Percentiles rank a stretch among this genome's conserved stretches.
Evolutionary conservation across 768 basidiomycete species (phyloP).

Genomic region (Naematelia aurantialba): DNA sequence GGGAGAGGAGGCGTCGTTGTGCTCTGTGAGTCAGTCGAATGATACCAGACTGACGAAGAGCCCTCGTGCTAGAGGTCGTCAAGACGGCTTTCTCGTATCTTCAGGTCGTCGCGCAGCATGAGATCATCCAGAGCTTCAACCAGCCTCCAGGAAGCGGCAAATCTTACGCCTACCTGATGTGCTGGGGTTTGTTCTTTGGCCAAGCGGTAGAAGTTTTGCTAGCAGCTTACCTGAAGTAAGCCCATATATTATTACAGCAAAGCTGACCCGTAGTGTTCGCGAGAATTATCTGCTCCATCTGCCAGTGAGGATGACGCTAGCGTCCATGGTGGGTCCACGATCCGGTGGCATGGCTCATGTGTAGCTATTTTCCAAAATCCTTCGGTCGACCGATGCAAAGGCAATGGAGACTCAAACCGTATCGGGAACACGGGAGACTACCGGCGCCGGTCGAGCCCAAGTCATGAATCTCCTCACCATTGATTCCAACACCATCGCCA

Average conservation of each 20-base stretch:
- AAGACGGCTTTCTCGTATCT: conserved; percentile 22
- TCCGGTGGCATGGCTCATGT: not conserved
- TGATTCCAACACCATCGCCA: conserved; percentile 32
- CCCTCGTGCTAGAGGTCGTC: conserved; percentile 20
- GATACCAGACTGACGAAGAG: conserved; percentile 10
- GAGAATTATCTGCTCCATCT: conserved; percentile 38
- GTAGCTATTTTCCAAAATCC: conserved; percentile 42
- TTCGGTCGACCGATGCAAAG: conserved; percentile 36
- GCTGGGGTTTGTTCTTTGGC: conserved; percentile 34
- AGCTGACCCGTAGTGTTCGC: conserved; percentile 18
- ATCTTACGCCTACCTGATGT: conserved; percentile 41
- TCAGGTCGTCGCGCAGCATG: conserved; percentile 28
- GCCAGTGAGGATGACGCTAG: conserved; percentile 33
- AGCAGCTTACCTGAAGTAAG: conserved; percentile 13
- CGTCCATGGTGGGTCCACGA: conserved; percentile 29
- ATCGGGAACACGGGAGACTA: conserved; percentile 16
- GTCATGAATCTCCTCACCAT: conserved; percentile 43
- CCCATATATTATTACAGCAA: not conserved
- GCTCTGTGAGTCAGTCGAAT: conserved; percentile 23
- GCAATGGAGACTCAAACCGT: conserved; percentile 35
- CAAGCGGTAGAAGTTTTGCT: conserved; percentile 22
- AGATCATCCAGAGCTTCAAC: conserved; percentile 38
- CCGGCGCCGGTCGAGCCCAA: conserved; percentile 19
- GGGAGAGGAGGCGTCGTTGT: conserved; percentile 18
- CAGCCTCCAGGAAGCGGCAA: conserved; percentile 21